Conservation (phyloP, 805 yeast genomes). For the Nakazawaea populi region DNA sequence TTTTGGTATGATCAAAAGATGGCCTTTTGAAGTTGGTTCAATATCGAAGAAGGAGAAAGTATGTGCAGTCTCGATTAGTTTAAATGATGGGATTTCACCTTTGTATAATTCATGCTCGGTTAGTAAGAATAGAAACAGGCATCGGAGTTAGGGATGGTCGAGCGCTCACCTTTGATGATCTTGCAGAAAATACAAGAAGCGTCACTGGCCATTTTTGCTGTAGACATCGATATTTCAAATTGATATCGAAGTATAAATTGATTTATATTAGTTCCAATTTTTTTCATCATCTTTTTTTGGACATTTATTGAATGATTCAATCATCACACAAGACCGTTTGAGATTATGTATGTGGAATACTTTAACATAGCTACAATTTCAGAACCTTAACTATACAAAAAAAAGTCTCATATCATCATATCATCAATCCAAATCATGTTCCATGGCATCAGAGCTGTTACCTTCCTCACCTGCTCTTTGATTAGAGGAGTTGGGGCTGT, state of each 20-base stretch:
- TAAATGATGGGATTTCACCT: slow-evolving; percentile 94
- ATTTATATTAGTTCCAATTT: neutral
- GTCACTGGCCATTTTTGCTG: slow-evolving; percentile 27
- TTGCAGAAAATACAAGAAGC: slow-evolving; percentile 88
- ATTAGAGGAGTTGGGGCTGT: too few relatives aligned
- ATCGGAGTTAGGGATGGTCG: too few relatives aligned
- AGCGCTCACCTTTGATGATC: slow-evolving; percentile 68
- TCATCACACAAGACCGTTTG: too few relatives aligned
- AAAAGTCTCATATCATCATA: too few relatives aligned
- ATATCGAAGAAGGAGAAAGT: slow-evolving; percentile 86
- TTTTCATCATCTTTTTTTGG: neutral
- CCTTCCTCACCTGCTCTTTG: too few relatives aligned
- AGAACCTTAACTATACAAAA: neutral
- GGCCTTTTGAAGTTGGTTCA: slow-evolving; percentile 88
- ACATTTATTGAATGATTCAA: too few relatives aligned
- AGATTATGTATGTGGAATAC: too few relatives aligned
- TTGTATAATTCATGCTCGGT: neutral
- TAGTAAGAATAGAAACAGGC: too few relatives aligned
- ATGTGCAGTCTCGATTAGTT: slow-evolving; percentile 78
- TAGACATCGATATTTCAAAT: slow-evolving; percentile 1
- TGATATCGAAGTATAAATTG: neutral
- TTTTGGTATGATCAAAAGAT: slow-evolving; percentile 86
- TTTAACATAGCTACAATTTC: too few relatives aligned
- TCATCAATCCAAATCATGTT: slow-evolving; percentile 1
- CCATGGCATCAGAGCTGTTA: neutral